Percentiles rank a stretch among this genome's conserved stretches.
These are phyloP conservation scores for Theobroma grandiflorum DNA, from an alignment of 441 rosid genomes.

Conservation along the genomic window DNA sequence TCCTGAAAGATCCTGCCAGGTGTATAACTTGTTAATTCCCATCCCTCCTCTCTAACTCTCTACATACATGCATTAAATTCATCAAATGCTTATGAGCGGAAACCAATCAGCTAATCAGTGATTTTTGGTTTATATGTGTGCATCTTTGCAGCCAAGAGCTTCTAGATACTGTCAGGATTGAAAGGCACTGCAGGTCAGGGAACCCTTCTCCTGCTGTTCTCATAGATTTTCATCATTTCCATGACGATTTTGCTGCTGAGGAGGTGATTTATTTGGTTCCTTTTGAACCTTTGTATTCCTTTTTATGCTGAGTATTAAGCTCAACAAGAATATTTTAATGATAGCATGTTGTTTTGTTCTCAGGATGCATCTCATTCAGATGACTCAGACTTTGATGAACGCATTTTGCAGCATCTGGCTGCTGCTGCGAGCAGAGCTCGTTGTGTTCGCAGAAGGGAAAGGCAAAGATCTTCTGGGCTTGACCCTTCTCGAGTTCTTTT, in stretches of 20 bases:
- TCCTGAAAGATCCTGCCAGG: slow-evolving; percentile 77
- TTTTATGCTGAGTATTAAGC: slow-evolving; percentile 21
- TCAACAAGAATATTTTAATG: neutral
- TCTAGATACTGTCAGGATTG: slow-evolving; percentile 69
- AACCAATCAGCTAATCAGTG: slow-evolving; percentile 16
- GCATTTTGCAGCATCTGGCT: slow-evolving; percentile 69
- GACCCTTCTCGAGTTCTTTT: slow-evolving; percentile 43
- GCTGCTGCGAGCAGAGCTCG: slow-evolving; percentile 62
- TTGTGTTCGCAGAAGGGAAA: slow-evolving; percentile 61
- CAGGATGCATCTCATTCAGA: slow-evolving; percentile 60
- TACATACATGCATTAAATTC: neutral
- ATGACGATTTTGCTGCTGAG: slow-evolving; percentile 52
- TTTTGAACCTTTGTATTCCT: slow-evolving; percentile 1
- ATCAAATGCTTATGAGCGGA: slow-evolving; percentile 20
- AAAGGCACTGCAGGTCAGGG: slow-evolving; percentile 59
- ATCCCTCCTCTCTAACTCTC: slow-evolving; percentile 5
- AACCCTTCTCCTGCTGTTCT: slow-evolving; percentile 44
- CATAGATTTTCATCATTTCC: slow-evolving; percentile 33
- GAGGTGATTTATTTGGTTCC: slow-evolving; percentile 47
- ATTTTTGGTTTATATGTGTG: neutral
- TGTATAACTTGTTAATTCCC: slow-evolving; percentile 31
- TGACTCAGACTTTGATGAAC: slow-evolving; percentile 72
- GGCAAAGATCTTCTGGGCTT: slow-evolving; percentile 51
- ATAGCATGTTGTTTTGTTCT: slow-evolving; percentile 22
- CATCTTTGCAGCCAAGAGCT: slow-evolving; percentile 76